Base-by-base conservation (phyloP, 208 protist species). In the Acanthamoeba quina region DNA sequence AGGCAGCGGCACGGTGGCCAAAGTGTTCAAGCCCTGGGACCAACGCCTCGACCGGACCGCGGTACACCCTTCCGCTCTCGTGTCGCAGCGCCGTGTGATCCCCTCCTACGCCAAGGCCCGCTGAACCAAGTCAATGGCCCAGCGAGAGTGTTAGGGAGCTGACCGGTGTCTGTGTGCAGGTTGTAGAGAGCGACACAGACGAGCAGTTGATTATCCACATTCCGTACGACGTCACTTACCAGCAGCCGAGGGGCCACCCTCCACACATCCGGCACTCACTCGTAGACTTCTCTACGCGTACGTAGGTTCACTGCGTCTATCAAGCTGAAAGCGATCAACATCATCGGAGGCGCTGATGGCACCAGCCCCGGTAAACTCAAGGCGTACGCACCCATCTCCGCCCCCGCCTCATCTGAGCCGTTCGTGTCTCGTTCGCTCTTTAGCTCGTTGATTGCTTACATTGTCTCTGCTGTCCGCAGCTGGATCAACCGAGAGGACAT, bases 161-260 rank as follows among this genome's bases (percentile, higher is more conserved):
- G 52, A 56, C 17, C 6, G 41, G 52, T 56, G 74, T 5, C 11
- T 49, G 47, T 83, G 34, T 4, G 17, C 74, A 90, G 83, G 15
- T 44, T 9, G 86, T 96, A 29, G 95, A 96, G 41, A 95, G 93
- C 76, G 86, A 93, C 74, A 90, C 70, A 31, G 95, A 96, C 64
- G 60, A 94, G 86, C 94, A 96, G 47, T 80, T 96, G 56, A 93
- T 96, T 26, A 82, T 96, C 34, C 88, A 96, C 44, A 96, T 96
- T n/a, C 95, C 95, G 29, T 89, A 74, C 72, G 26, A 80, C 34
- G 74, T 0, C 44, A 31, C 24, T n/a, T 83, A 13, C 85, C 74
- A 26, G 10, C 13, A 58, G 47, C 31, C 31, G 5, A 9, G 37
- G 13, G 26, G 17, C 44, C 37, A 24, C 29, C 49, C 13, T 80